Conservation (phyloP, 805 yeast species). For the Candida nemodendra region DNA sequence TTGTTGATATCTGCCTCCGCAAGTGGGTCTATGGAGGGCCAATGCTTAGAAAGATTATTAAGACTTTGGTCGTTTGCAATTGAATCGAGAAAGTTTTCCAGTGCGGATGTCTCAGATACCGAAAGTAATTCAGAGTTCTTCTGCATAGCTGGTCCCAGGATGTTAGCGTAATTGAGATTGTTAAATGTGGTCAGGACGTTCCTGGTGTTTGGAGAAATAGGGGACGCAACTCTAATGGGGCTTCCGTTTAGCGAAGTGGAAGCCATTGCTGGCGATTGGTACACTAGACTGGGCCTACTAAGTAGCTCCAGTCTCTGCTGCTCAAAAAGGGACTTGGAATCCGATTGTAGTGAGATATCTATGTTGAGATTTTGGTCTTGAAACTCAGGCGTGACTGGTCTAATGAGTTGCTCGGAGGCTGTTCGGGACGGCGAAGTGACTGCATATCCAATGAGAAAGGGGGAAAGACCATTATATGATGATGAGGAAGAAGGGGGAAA, state of each 20-base stretch:
- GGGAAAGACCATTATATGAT: conserved; percentile 11
- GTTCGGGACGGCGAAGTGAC: conserved; percentile 10
- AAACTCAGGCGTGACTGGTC: conserved; percentile 11
- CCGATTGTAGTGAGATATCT: conserved; percentile 3
- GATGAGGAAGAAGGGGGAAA: conserved; percentile 9
- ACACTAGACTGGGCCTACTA: conserved; percentile 11
- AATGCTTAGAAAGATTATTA: conserved; percentile 28
- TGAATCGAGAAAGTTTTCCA: conserved; percentile 36
- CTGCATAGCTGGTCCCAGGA: conserved; percentile 10
- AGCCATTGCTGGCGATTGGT: conserved; percentile 10
- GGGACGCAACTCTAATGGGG: conserved; percentile 14
- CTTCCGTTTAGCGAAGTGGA: conserved; percentile 3
- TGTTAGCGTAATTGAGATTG: conserved; percentile 21
- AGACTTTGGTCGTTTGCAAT: conserved; percentile 34
- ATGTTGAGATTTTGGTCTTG: conserved; percentile 5
- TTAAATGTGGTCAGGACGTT: conserved; percentile 31
- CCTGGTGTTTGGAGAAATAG: conserved; percentile 33
- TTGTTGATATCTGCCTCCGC: conserved; percentile 2
- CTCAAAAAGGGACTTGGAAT: conserved; percentile 9
- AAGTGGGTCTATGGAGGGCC: conserved; percentile 34
- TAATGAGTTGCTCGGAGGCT: conserved; percentile 7
- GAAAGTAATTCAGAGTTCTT: conserved; percentile 30
- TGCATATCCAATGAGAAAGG: conserved; percentile 4
- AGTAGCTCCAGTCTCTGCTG: conserved; percentile 20
- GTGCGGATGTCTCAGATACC: conserved; percentile 33